phyloP scores from a whole-genome alignment of 179 eudicot species.

The Camellia oleifera region DNA sequence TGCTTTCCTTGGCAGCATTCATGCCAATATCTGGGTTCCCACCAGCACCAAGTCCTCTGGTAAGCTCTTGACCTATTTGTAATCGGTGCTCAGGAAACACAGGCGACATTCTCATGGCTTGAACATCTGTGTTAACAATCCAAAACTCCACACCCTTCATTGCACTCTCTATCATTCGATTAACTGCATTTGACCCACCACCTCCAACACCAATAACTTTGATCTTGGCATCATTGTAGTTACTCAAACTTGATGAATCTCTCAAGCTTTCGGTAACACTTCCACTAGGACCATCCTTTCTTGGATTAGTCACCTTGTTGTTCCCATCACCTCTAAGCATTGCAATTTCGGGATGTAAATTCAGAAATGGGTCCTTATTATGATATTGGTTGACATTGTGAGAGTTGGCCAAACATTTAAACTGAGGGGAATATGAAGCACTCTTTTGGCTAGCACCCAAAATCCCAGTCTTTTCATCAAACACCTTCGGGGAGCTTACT shows the following conservation, averaged over 20 bases:
- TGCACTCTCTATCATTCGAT: slow-evolving; percentile 89
- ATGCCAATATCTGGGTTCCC: slow-evolving; percentile 93
- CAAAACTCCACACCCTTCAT: slow-evolving; percentile 97
- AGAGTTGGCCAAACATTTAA: slow-evolving; percentile 61
- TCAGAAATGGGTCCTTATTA: slow-evolving; percentile 66
- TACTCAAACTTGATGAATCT: slow-evolving; percentile 38
- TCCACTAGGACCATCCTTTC: slow-evolving; percentile 48
- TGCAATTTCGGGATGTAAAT: slow-evolving; percentile 76
- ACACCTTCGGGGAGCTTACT: slow-evolving; percentile 28
- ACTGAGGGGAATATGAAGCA: slow-evolving; percentile 27
- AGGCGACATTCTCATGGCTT: slow-evolving; percentile 92
- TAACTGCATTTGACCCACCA: slow-evolving; percentile 96
- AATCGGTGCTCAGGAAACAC: slow-evolving; percentile 64
- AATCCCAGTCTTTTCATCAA: slow-evolving; percentile 43
- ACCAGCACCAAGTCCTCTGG: slow-evolving; percentile 96
- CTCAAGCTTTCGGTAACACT: slow-evolving; percentile 47
- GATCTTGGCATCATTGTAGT: slow-evolving; percentile 71
- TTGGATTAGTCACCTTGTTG: slow-evolving; percentile 34
- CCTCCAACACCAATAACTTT: slow-evolving; percentile 98
- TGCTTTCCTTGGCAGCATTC: slow-evolving; percentile 96
- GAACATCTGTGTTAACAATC: slow-evolving; percentile 92
- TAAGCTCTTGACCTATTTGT: slow-evolving; percentile 91
- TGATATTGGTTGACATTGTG: slow-evolving; percentile 49
- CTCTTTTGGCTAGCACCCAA: slow-evolving; percentile 25
- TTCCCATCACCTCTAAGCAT: slow-evolving; percentile 80